Base-by-base conservation (phyloP, 371 early-diverging fungal genomes). In the Blyttiomyces sp. region DNA sequence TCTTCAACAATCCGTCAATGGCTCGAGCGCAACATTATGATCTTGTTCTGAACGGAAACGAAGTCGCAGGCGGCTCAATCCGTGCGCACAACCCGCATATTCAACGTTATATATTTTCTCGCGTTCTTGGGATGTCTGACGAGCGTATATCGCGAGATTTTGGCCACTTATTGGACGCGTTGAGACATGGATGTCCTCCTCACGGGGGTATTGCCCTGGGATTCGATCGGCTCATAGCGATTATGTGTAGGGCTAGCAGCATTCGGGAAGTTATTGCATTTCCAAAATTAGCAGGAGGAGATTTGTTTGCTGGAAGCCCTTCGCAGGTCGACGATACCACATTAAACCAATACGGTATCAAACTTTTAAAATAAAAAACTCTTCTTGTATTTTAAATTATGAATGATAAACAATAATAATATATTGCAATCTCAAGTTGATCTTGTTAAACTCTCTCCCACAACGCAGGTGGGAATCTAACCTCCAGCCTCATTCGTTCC, bases 211-310 rank as follows among this genome's bases (percentile, higher is more conserved):
- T 93, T 52, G 93, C 95, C 1, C 67, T 95, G 52, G 94, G 94
- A 0, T 88, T 94, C 57, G 94, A 95, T 61, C 77, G 94, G 9
- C 57, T 95, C 31, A 82, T 95, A 73, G 80, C 91, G 3, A 85
- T 92, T 48, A 54, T 93, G 54, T 87, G 88, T 57, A 77, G 82
- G 16, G 76, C 90, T 0, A 43, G 76, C 0, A 89, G 91, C 24
- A 88, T 95, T 51, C 83, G 92, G 17, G 92, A 93, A 57, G 95
- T 95, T 31, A 93, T 95, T 68, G 94, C 95, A 3, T 95, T 95
- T 68, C 95, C 94, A 1, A 94, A 95, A 61, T 79, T 91, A 9
- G 76, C 87, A 31, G 93, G 93, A 27, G 84, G 84, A 26, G 95
- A 95, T 68, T 71, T 91, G 44, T 87, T 90, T 26, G 89, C 90